phyloP scores from a whole-genome alignment of 257 asterid species.

The Plectranthus barbatus region DNA sequence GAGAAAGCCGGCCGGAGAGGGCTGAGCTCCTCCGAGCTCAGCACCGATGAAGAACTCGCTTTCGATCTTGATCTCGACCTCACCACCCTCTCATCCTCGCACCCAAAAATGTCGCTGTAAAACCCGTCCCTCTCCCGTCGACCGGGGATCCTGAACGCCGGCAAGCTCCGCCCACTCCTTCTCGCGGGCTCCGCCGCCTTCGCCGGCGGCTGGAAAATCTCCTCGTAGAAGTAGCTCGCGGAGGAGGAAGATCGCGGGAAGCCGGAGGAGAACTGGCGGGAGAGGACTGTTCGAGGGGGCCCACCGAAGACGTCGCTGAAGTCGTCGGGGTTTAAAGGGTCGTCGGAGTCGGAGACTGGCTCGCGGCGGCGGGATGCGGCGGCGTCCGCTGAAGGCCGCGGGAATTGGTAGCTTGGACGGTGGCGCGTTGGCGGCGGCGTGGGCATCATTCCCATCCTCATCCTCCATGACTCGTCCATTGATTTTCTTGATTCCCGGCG shows the following conservation, averaged over 20 bases:
- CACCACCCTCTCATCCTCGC: conserved; percentile 40
- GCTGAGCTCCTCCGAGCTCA: conserved; percentile 73
- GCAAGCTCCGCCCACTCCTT: conserved; percentile 43
- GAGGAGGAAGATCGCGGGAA: conserved; percentile 25
- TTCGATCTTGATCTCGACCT: conserved; percentile 62
- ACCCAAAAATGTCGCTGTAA: conserved; percentile 59
- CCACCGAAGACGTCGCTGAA: conserved; percentile 81
- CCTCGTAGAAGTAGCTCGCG: conserved; percentile 33
- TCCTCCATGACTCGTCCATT: conserved; percentile 71
- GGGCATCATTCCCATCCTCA: conserved; percentile 56
- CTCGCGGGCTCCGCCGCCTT: conserved; percentile 15
- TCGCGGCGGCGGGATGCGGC: conserved; percentile 27
- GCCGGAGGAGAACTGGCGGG: conserved; percentile 36
- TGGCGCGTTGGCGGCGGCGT: conserved; percentile 8
- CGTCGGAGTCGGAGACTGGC: conserved; percentile 29
- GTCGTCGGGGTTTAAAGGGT: conserved; percentile 36
- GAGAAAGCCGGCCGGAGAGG: conserved; percentile 52
- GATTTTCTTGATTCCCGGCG: conserved; percentile 4
- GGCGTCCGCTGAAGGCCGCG: conserved; percentile 34
- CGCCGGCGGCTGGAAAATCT: conserved; percentile 38
- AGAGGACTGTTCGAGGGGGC: conserved; percentile 56
- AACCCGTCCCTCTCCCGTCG: conserved; percentile 26
- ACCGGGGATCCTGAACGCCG: conserved; percentile 61
- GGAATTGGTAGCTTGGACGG: conserved; percentile 25
- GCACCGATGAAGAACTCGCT: conserved; percentile 56